phyloP scores from a whole-genome alignment of 2,329 filamentous ascomycete species.

The Phoma sp. region DNA sequence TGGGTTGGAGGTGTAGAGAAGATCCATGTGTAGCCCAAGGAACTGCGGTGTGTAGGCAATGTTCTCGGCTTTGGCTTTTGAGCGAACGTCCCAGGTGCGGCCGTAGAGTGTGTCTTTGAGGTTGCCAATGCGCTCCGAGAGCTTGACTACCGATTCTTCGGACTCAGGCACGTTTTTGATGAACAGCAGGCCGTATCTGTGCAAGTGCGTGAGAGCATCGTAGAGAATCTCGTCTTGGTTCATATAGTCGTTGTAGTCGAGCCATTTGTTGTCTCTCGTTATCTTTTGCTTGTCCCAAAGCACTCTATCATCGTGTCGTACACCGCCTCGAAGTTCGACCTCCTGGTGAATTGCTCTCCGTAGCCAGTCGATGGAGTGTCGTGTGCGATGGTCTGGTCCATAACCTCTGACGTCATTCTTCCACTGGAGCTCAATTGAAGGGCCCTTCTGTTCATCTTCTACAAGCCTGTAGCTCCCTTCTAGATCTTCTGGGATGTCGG shows the following conservation, averaged over 20 bases:
- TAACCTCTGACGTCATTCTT: conserved; percentile 59
- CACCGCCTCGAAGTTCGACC: conserved; percentile 36
- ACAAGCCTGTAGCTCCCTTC: conserved; percentile 44
- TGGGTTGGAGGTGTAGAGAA: conserved; percentile 81
- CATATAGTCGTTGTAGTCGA: conserved; percentile 78
- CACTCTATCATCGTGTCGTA: conserved; percentile 48
- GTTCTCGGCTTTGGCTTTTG: conserved; percentile 83
- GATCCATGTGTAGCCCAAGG: conserved; percentile 90
- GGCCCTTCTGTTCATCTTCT: conserved; percentile 48
- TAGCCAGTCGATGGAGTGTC: conserved; percentile 45
- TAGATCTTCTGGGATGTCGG: conserved; percentile 62
- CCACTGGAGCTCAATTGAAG: conserved; percentile 66
- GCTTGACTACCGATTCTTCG: conserved; percentile 67
- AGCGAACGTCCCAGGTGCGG: conserved; percentile 85
- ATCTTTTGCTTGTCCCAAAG: conserved; percentile 57
- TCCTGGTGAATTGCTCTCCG: conserved; percentile 40
- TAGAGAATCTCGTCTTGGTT: conserved; percentile 62
- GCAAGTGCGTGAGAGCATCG: conserved; percentile 66
- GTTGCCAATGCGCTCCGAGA: conserved; percentile 76
- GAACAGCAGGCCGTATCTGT: conserved; percentile 75
- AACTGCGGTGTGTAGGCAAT: conserved; percentile 83
- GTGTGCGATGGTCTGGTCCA: conserved; percentile 50
- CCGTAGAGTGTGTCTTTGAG: conserved; percentile 92
- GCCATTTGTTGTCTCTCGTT: conserved; percentile 58
- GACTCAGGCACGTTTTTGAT: conserved; percentile 74